phyloP scores from a whole-genome alignment of 148 eudicot species.

The Camellia japonica region DNA sequence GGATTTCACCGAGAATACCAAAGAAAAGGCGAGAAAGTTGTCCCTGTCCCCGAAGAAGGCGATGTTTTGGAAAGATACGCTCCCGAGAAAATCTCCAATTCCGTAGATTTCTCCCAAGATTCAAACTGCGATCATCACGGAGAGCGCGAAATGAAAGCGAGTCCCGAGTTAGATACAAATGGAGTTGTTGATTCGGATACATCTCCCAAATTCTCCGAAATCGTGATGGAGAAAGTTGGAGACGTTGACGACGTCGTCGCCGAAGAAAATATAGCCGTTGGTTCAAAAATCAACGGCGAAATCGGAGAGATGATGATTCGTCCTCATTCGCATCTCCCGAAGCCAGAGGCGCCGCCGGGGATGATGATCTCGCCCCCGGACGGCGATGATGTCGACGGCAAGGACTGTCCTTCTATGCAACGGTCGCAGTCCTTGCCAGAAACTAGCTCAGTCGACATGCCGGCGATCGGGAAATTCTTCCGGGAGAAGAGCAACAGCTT shows the following conservation, averaged over 20 bases:
- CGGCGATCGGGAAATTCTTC: conserved; percentile 65
- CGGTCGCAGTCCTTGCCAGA: conserved; percentile 32
- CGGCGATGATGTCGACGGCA: conserved; percentile 6
- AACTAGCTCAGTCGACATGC: conserved; percentile 28
- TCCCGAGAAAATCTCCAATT: conserved; percentile 6
- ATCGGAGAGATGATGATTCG: conserved; percentile 13
- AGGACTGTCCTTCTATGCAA: not conserved
- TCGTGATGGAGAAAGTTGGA: conserved; percentile 9
- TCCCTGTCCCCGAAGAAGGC: not conserved
- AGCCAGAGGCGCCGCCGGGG: conserved; percentile 62
- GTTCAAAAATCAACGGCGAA: not conserved
- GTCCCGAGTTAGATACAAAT: not conserved
- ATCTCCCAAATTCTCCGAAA: conserved; percentile 11
- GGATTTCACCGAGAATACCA: not conserved
- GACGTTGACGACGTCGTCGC: not conserved
- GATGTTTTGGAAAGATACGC: not conserved
- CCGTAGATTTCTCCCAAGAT: not conserved
- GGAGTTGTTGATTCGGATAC: not conserved
- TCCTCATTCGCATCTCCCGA: conserved; percentile 58
- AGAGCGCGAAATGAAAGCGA: not conserved
- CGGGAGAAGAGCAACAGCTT: conserved; percentile 55
- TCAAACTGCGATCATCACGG: conserved; percentile 6
- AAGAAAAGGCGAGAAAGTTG: conserved; percentile 1
- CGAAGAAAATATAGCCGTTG: not conserved
- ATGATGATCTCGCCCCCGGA: conserved; percentile 16